A percentile compares a stretch with the other conserved stretches of the same genome.
Conservation (phyloP, 768 basidiomycete genomes). For the Trametes maxima region DNA sequence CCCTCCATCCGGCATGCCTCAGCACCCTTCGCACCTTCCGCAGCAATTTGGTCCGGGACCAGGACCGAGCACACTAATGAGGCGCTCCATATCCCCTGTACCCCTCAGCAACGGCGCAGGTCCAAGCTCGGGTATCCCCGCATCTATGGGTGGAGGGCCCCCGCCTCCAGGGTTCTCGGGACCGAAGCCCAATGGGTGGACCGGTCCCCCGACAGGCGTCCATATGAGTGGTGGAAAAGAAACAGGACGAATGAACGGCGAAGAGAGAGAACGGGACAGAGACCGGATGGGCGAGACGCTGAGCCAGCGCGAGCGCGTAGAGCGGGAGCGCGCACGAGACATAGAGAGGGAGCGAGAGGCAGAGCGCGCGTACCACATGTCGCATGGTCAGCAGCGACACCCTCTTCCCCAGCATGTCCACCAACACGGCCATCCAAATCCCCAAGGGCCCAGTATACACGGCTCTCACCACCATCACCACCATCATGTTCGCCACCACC, state of each 20-base stretch:
- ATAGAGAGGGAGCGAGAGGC: conserved; percentile 30
- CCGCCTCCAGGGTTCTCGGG: conserved; percentile 20
- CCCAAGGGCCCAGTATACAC: conserved; percentile 26
- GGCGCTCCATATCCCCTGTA: conserved; percentile 34
- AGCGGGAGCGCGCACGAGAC: conserved; percentile 29
- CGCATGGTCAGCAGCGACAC: conserved; percentile 21
- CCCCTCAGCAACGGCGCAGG: conserved; percentile 23
- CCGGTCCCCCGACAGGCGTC: conserved; percentile 11
- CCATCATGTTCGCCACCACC: conserved; percentile 38
- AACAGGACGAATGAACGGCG: conserved; percentile 19
- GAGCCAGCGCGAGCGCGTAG: conserved; percentile 15
- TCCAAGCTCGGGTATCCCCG: conserved; percentile 10
- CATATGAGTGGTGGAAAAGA: conserved; percentile 18
- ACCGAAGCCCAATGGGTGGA: conserved; percentile 26
- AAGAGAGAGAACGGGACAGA: conserved; percentile 27
- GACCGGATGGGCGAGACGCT: conserved; percentile 21
- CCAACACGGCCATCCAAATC: conserved; percentile 17
- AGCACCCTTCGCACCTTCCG: conserved; percentile 16
- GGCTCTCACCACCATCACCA: conserved; percentile 34
- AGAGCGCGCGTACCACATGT: conserved; percentile 20
- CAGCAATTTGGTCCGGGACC: conserved; percentile 17
- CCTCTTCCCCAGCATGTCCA: conserved; percentile 21
- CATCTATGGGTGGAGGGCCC: conserved; percentile 15
- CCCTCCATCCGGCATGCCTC: conserved; percentile 23
- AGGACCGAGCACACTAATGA: conserved; percentile 22